Base-by-base conservation (phyloP, 2,329 filamentous ascomycete species). In the Ophiocordyceps australis region DNA sequence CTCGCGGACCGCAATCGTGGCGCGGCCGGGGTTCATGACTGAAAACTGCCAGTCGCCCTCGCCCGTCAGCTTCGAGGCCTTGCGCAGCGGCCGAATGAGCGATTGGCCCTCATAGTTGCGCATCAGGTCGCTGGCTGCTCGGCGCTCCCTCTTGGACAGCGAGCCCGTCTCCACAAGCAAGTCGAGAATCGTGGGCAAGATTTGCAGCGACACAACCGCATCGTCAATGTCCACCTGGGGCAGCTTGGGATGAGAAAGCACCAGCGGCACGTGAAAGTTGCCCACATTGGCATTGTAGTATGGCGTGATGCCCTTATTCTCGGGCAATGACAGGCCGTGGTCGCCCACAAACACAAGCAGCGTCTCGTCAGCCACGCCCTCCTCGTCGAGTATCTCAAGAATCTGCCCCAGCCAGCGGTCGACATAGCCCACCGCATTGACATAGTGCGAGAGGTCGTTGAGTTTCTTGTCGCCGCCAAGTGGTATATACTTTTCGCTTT, bases 71-170 rank as follows among this genome's bases (percentile, higher is more conserved):
- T 32, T 28, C 10, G 37, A 38, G 6, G 18, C 15, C 2, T 30
- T 36, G 25, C 38, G 39, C 19, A 42, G 39, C 0, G 44, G 43
- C 9, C 47, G 44, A 20, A 50, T 40, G 1, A 50, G 37, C 0
- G 47, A 50, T 26, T 49, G 44, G 7, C 47, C 47, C 23, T 50
- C 47, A 22, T 48, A 50, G 25, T 50, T 47, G 21, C 38, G 35
- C 1, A 45, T 31, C 7, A 50, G 35, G 15, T 49, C 45, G 3
- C 26, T 32, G 1, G 43, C 43, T 9, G 40, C 42, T 7, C 28
- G 25, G 11, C 34, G 30, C 9, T 41, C 36, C 18, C 38, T 30
- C 4, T 30, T 25, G 20, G 38, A 38, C 22, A 50, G 38, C 10
- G 47, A 50, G 17, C 37, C 40, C 4, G 40, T 47, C 31, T 46